A percentile compares a stretch with the other conserved stretches of the same genome.
These are phyloP conservation scores for Sphagnum magellanicum DNA, from an alignment of 228 moss, liverwort and hornwort species.

Conservation along the genomic window DNA sequence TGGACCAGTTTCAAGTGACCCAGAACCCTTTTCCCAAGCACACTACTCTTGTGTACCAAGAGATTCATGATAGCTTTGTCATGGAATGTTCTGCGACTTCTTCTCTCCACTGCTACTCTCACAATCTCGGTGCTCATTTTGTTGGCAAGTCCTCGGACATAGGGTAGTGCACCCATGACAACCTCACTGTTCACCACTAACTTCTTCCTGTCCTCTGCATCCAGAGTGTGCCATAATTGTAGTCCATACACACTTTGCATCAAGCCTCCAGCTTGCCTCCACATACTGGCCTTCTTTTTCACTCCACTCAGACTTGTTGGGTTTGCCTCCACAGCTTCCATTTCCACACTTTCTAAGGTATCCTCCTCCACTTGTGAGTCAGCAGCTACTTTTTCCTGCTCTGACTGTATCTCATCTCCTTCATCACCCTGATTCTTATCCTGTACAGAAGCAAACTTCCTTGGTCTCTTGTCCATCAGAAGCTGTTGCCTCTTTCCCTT, in stretches of 20 bases:
- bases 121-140: constrained; percentile 66
- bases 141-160: constrained; percentile 43
- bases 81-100: constrained; percentile 41
- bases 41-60: constrained; percentile 59
- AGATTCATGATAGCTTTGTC: constrained; percentile 68
- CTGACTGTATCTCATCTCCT: constrained; percentile 5
- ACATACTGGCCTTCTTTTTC: background rate
- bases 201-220: constrained; percentile 40
- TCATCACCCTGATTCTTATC: constrained; percentile 7
- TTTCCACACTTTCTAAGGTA: background rate
- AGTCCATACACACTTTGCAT: constrained; percentile 46
- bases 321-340: background rate
- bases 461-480: background rate
- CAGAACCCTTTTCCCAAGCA: constrained; percentile 45
- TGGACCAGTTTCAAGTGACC: constrained; percentile 35
- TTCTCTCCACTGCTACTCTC: constrained; percentile 46
- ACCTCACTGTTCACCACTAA: constrained; percentile 40
- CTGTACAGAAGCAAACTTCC: background rate
- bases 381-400: constrained; percentile 9
- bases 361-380: constrained; percentile 13
- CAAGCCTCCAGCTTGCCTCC: constrained; percentile 23
- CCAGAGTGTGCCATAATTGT: constrained; percentile 36
- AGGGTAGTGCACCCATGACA: constrained; percentile 47
- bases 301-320: background rate
- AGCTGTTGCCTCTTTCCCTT: constrained; percentile 11